phyloP scores from a whole-genome alignment of 306 rosid species.

The Dalbergia cochinchinensis region DNA sequence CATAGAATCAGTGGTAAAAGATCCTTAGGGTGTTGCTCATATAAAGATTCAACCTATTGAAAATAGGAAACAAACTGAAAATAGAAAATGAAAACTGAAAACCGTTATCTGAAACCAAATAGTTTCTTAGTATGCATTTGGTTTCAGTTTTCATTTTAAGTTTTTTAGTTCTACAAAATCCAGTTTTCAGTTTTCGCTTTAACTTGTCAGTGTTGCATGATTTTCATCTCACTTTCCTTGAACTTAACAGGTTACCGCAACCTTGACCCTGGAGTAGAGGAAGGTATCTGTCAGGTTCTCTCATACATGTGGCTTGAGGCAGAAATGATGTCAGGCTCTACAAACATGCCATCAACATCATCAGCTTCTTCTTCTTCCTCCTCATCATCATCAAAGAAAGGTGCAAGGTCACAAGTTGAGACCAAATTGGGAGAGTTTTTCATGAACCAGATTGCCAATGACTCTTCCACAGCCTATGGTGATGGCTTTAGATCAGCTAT shows the following conservation, averaged over 20 bases:
- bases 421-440: slow-evolving; percentile 84
- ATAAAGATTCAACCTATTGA: no score
- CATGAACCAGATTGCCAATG: slow-evolving; percentile 85
- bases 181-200: neutral
- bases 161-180: no score
- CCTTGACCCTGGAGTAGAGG: slow-evolving; percentile 85
- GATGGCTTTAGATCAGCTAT: slow-evolving; percentile 88
- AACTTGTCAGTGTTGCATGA: neutral
- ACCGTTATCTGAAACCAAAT: no score
- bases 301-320: slow-evolving; percentile 96
- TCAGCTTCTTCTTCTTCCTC: slow-evolving; percentile 58
- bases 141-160: no score
- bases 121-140: no score
- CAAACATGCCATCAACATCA: slow-evolving; percentile 73
- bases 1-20: no score
- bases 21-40: no score
- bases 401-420: slow-evolving; percentile 70
- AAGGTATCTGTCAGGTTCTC: slow-evolving; percentile 95
- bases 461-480: slow-evolving; percentile 87
- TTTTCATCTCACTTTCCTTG: slow-evolving; percentile 13
- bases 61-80: no score
- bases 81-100: no score
- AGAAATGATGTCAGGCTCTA: slow-evolving; percentile 77
- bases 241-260: slow-evolving; percentile 71
- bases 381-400: slow-evolving; percentile 74